Evolutionary conservation across 2,329 filamentous ascomycete species (phyloP).

Genomic region (Botrytis cinerea): DNA sequence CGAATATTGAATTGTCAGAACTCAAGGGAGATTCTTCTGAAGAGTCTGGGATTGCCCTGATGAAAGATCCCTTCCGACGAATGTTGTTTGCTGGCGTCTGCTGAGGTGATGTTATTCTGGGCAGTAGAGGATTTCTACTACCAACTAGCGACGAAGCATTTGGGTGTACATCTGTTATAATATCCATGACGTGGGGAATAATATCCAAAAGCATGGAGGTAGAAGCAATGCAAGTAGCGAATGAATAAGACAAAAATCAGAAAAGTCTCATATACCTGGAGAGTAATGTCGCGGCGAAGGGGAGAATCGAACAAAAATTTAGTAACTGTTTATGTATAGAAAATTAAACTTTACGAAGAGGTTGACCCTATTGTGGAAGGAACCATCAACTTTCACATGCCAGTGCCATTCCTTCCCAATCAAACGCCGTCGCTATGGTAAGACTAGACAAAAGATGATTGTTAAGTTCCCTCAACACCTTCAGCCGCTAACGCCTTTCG

Average conservation of each 20-base stretch:
- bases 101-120: slow-evolving; percentile 26
- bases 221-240: slow-evolving; percentile 11
- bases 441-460: not conserved
- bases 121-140: slow-evolving; percentile 30
- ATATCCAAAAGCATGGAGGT: slow-evolving; percentile 29
- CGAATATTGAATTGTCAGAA: slow-evolving; percentile 44
- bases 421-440: slow-evolving; percentile 39
- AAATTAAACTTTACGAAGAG: slow-evolving; percentile 4
- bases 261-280: slow-evolving; percentile 12
- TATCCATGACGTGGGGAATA: slow-evolving; percentile 30
- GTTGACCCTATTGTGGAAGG: not conserved
- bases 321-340: slow-evolving; percentile 2
- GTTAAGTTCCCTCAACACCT: slow-evolving; percentile 35
- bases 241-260: slow-evolving; percentile 18
- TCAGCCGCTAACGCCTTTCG: slow-evolving; percentile 69
- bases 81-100: slow-evolving; percentile 34
- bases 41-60: slow-evolving; percentile 39
- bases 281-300: not conserved
- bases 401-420: slow-evolving; percentile 27
- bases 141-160: slow-evolving; percentile 11
- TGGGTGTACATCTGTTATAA: slow-evolving; percentile 26
- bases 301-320: not conserved
- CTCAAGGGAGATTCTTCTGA: slow-evolving; percentile 43
- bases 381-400: slow-evolving; percentile 12
- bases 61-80: slow-evolving; percentile 41